These are phyloP conservation scores for Hymenoscyphus fraxineus DNA, from an alignment of 2,329 filamentous ascomycete genomes.

Conservation along the genomic window DNA sequence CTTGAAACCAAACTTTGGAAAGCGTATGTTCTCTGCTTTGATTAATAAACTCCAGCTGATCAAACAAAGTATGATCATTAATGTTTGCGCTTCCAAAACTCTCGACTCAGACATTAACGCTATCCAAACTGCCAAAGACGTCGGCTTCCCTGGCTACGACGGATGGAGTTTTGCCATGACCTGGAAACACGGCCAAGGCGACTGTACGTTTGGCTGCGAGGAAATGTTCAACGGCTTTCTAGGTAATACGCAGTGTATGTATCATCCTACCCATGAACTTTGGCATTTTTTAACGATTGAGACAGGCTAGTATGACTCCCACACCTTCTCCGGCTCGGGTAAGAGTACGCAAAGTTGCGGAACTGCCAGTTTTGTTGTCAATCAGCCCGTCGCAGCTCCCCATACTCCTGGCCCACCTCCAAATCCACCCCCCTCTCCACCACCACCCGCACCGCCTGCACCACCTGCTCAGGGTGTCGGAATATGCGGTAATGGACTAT, in stretches of 20 bases:
- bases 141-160: not conserved
- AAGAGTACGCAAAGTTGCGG: conserved; percentile 2
- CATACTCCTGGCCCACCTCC: not conserved
- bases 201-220: not conserved
- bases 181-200: not conserved
- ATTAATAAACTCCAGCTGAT: not conserved
- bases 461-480: not conserved
- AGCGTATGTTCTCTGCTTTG: not conserved
- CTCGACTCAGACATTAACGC: not conserved
- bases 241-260: not conserved
- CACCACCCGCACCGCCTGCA: too few relatives aligned
- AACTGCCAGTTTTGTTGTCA: conserved; percentile 3
- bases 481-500: not conserved
- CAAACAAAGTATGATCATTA: not conserved
- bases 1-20: conserved; percentile 1
- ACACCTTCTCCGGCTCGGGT: not conserved
- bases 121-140: conserved; percentile 1
- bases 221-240: not conserved
- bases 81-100: not conserved
- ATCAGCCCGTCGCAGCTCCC: not conserved
- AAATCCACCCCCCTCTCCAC: not conserved
- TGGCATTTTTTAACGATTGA: not conserved
- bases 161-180: not conserved
- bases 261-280: too few relatives aligned
- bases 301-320: not conserved